phyloP scores from a whole-genome alignment of 768 basidiomycete species.

The Lentinus brumalis region DNA sequence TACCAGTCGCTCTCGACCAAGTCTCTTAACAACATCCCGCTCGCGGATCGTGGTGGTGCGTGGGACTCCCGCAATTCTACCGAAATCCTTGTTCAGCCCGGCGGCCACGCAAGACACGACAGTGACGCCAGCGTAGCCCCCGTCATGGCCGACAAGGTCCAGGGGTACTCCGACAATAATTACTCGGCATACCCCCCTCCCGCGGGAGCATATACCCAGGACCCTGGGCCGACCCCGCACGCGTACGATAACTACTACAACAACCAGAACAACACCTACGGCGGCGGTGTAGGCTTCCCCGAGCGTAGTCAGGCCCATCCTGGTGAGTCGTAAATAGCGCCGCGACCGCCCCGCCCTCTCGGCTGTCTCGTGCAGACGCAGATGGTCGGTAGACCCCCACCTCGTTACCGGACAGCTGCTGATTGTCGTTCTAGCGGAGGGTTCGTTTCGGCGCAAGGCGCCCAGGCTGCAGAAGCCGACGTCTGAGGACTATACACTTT shows the following conservation, averaged over 20 bases:
- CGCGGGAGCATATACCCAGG: slow-evolving; percentile 40
- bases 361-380: slow-evolving; percentile 29
- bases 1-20: slow-evolving; percentile 67
- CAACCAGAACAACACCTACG: slow-evolving; percentile 4
- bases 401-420: not conserved
- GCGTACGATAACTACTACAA: slow-evolving; percentile 31
- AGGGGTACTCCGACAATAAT: slow-evolving; percentile 27
- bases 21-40: slow-evolving; percentile 63
- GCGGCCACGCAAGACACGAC: slow-evolving; percentile 41
- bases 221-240: slow-evolving; percentile 40
- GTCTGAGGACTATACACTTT: slow-evolving; percentile 22
- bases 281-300: slow-evolving; percentile 38
- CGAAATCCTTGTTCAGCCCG: slow-evolving; percentile 33
- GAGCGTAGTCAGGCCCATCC: slow-evolving; percentile 45
- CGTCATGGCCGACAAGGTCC: slow-evolving; percentile 47
- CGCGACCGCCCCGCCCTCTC: slow-evolving; percentile 12
- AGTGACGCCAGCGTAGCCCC: slow-evolving; percentile 61
- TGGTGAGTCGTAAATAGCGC: slow-evolving; percentile 41
- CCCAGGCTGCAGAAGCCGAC: slow-evolving; percentile 34
- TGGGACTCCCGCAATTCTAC: slow-evolving; percentile 66
- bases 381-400: slow-evolving; percentile 29
- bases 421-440: slow-evolving; percentile 38
- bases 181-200: slow-evolving; percentile 27
- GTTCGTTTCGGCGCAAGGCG: slow-evolving; percentile 45
- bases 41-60: slow-evolving; percentile 65